Base-by-base conservation (phyloP, 2,329 filamentous ascomycete species). In the Fusarium sp. region DNA sequence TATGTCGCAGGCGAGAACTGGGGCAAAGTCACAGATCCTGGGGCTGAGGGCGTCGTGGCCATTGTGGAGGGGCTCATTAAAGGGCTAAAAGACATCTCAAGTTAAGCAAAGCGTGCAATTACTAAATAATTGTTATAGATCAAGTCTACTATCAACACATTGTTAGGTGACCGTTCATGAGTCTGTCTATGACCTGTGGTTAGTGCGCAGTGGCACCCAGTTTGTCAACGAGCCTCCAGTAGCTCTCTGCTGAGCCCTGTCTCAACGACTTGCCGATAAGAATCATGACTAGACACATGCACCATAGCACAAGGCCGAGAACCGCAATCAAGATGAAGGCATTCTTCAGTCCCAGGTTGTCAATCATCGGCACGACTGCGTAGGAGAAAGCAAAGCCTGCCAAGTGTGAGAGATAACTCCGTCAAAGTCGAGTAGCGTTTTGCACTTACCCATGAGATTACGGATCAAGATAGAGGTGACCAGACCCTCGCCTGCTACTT, bases 21-120 rank as follows among this genome's bases (percentile, higher is more conserved):
- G 84, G 88, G 85, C 80, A 83, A 91, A 73, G 86, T 93, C n/a
- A 91, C 92, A 16, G 92, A 94, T 82, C 92, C 92, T 3, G 91
- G 91, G 30, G 91, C 91, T 8, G 79, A 80, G 73, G 81, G 81
- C 1, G 60, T 94, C 57, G 87, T 87, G 48, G 87, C 90, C 76
- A 89, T 94, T 73, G 84, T 94, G 75, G 81, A 84, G 55, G 92
- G 91, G 12, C 23, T 43, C 31, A 9, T 12, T 12, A 34, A 34
- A 34, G 31, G 31, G 30, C 8, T 7, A 2, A 3, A 34, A 34
- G 3, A 34, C 2, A 23, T 10, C 13, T 18, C n/a, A 23, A 50
- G 30, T 12, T 13, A 13, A 34, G 3, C 7, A 36, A 50, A 34
- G n/a, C 30, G 11, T 11, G 16, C 4, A 36, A 50, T 18, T 50